Evolutionary conservation across 495 filamentous ascomycete species (phyloP), one percentile per base, ranked within the genome.

Genomic region (Penicillium salamii): DNA sequence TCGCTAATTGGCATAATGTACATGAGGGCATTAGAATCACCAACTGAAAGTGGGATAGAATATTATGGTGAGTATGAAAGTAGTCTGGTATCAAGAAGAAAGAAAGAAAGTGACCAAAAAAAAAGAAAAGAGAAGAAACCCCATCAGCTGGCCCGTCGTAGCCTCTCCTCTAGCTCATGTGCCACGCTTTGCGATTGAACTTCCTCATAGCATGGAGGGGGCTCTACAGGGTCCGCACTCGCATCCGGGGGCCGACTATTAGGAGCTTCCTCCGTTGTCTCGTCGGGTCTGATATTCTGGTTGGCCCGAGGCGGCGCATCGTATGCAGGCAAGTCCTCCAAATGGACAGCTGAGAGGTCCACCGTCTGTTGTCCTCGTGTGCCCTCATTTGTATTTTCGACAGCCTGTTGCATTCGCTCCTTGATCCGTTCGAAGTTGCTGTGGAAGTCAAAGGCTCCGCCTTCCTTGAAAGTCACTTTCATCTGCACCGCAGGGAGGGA

Each of bases 131-230:
- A n/a, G n/a, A n/a, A n/a, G n/a, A n/a, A n/a, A n/a, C n/a, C n/a
- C 23, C 3, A 34, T 63, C 43, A 71, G 37, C 61, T 70, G 44
- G 59, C 57, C 19, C 63, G 61, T 21, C 73, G 71, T 49, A 76
- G 49, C 45, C 64, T 57, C 46, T 67, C 71, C 56, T 86, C 83
- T 18, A 84, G 54, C 41, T 79, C 81, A 19, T 80, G 65, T 23
- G 72, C 82, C n/a, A 96, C 75, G 52, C 86, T 89, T 51, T 87
- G 82, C 47, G 82, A 78, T 67, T 96, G 93, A 23, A 85, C 88
- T 62, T 96, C 90, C 61, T 97, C 88, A 65, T 98, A 98, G 29
- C 88, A 89, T 28, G 93, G 93, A 24, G 93, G 93, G 13, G 91
- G 90, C 50, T 92, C 93, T 50, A 80, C 72, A 0, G 90, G 90